A percentile compares a stretch with the other conserved stretches of the same genome.
Conservation (phyloP, 495 filamentous ascomycete genomes). For the Hypoxylon perforatum region DNA sequence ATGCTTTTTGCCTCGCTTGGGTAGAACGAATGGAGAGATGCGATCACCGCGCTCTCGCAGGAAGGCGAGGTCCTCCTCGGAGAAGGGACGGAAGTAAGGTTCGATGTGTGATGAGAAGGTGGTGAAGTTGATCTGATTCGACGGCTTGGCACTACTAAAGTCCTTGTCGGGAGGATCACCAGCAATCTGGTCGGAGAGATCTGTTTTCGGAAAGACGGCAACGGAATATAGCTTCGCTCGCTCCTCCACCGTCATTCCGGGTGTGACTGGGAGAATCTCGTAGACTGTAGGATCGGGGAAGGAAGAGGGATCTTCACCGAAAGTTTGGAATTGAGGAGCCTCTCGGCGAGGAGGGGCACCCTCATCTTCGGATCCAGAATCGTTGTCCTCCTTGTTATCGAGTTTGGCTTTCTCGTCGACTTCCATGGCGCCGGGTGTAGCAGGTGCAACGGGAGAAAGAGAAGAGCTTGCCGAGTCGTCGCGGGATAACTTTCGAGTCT, state of each 20-base stretch:
- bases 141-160: slow-evolving; percentile 92
- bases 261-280: slow-evolving; percentile 80
- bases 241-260: slow-evolving; percentile 82
- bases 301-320: slow-evolving; percentile 90
- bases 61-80: slow-evolving; percentile 95
- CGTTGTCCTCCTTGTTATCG: slow-evolving; percentile 65
- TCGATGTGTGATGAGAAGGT: slow-evolving; percentile 91
- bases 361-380: slow-evolving; percentile 72
- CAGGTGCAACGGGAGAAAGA: slow-evolving; percentile 64
- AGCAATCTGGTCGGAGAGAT: slow-evolving; percentile 85
- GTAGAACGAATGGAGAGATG: slow-evolving; percentile 82
- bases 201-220: slow-evolving; percentile 78
- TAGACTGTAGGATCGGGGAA: slow-evolving; percentile 96
- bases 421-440: slow-evolving; percentile 60
- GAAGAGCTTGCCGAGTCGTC: slow-evolving; percentile 74
- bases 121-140: slow-evolving; percentile 89
- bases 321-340: slow-evolving; percentile 78
- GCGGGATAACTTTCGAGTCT: slow-evolving; percentile 59
- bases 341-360: slow-evolving; percentile 83
- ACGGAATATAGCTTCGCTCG: slow-evolving; percentile 89
- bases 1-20: slow-evolving; percentile 81
- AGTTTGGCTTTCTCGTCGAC: slow-evolving; percentile 62
- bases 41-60: slow-evolving; percentile 91
- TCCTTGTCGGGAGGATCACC: slow-evolving; percentile 92
- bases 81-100: slow-evolving; percentile 87